Evolutionary conservation across 352 stramenopile genomes (phyloP), one percentile per base, ranked within the genome.

Genomic region (Pythium aquatile): DNA sequence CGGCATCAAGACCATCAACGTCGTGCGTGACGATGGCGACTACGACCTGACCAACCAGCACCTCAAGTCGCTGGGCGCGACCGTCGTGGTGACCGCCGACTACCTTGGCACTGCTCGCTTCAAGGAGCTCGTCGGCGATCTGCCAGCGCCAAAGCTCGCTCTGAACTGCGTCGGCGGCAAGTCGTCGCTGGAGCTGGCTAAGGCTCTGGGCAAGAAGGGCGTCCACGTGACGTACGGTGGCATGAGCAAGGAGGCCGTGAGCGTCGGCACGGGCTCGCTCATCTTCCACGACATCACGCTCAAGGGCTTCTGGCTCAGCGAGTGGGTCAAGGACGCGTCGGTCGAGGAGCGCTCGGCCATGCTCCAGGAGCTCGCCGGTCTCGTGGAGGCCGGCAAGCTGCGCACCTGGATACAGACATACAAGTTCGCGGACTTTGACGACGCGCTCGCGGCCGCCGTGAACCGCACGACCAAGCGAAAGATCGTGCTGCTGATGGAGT

Each of bases 1-100:
- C 48, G 88, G 88, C 61, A 87, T 97, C 58, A 87, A 95, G 75
- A 97, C 88, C 53, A 91, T 97, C 68, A 97, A 97, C 72, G 78
- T 97, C 30, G 78, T 97, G 49, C 81, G 86, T 44, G 79, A 94
- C 66, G 81, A 93, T 58, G 87, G 76, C 49, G 81, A 91, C 66
- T 95, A 93, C 69, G 83, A 88, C 58, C 61, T 80, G 42, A 87
- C 78, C 32, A 81, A 91, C 72, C 63, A 90, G 51, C 81, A 89
- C 74, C 70, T 94, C 39, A 93, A 94, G 81, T 77, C 63, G 58
- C 73, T 96, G 33, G 88, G 88, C 51, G 88, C 78, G 37, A 88
- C 78, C 20, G 70, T 96, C 61, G 84, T 96, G 55, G 80, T 74
- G 65, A 85, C 81, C 49, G 70, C 77, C 55, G 76, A 91, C 69